Percentiles rank a stretch among this genome's conserved stretches.
Evolutionary conservation across 306 rosid species (phyloP).

Genomic region (Herpetospermum pedunculosum): DNA sequence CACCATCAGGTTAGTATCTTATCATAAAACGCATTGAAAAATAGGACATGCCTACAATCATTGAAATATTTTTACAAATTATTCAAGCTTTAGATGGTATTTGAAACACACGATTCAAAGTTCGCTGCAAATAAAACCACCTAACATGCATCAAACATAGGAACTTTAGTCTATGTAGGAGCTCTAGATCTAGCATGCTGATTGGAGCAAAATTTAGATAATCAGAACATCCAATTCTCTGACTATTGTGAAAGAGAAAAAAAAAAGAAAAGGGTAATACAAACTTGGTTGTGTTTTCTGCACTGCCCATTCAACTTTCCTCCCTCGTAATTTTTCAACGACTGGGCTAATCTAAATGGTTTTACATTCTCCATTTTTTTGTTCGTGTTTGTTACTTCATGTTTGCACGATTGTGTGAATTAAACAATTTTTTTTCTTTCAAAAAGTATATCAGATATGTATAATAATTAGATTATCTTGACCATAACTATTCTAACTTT

Average conservation of each 20-base stretch:
- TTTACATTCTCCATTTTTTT: background rate
- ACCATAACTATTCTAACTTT: background rate
- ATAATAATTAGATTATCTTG: background rate
- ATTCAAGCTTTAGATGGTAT: no score
- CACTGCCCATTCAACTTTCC: background rate
- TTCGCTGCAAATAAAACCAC: no score
- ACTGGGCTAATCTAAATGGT: background rate
- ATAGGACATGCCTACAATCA: no score
- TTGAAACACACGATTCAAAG: no score
- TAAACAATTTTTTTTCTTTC: background rate
- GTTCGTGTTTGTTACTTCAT: background rate
- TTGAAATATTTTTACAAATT: no score
- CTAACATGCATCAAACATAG: no score
- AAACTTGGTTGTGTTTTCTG: background rate
- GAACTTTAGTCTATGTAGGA: no score
- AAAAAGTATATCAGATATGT: background rate
- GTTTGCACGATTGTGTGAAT: background rate
- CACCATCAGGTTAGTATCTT: slow-evolving; percentile 48
- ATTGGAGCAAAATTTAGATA: background rate
- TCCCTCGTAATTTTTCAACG: background rate
- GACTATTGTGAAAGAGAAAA: background rate
- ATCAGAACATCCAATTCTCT: background rate
- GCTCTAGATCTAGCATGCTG: background rate
- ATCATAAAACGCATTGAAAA: background rate
- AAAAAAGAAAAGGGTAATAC: background rate